Percentiles rank a stretch among this genome's conserved stretches.
These are phyloP conservation scores for Purpureocillium takamizusanense DNA, from an alignment of 2,329 filamentous ascomycete species.

Conservation along the genomic window DNA sequence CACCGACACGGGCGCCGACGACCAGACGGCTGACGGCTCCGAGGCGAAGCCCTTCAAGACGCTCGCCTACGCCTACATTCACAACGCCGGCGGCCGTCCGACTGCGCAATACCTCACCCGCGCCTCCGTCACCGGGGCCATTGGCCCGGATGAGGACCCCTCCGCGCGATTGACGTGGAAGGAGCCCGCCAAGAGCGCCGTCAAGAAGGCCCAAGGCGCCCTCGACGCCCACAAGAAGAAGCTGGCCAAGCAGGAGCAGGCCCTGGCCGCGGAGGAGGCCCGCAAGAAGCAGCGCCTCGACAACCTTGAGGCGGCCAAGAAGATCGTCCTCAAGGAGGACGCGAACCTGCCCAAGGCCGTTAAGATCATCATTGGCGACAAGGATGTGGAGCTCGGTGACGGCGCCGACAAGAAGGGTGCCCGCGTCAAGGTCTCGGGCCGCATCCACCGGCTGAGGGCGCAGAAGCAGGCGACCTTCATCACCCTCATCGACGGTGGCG, in stretches of 20 bases:
- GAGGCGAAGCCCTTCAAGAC: slow-evolving; percentile 74
- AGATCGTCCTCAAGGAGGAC: slow-evolving; percentile 62
- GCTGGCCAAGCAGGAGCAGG: slow-evolving; percentile 33
- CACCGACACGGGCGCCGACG: slow-evolving; percentile 68
- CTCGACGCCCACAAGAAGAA: slow-evolving; percentile 77
- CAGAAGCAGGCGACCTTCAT: slow-evolving; percentile 85
- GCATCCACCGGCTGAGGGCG: slow-evolving; percentile 70
- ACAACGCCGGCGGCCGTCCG: slow-evolving; percentile 45
- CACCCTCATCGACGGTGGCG: slow-evolving; percentile 74
- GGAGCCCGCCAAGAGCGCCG: slow-evolving; percentile 69
- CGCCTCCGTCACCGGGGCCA: slow-evolving; percentile 54
- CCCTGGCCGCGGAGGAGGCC: slow-evolving; percentile 62
- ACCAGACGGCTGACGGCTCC: slow-evolving; percentile 55
- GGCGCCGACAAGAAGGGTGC: slow-evolving; percentile 48
- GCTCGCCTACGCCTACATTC: slow-evolving; percentile 67
- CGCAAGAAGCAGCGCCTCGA: slow-evolving; percentile 61
- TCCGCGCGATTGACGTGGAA: slow-evolving; percentile 64
- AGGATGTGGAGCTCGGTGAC: slow-evolving; percentile 29
- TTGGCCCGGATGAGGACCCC: slow-evolving; percentile 55
- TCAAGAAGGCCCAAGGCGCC: slow-evolving; percentile 75
- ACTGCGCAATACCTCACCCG: slow-evolving; percentile 58
- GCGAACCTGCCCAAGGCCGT: slow-evolving; percentile 61
- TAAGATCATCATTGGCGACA: slow-evolving; percentile 61
- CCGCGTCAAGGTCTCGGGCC: slow-evolving; percentile 69
- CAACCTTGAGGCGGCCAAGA: slow-evolving; percentile 64